Percentiles rank a stretch among this genome's conserved stretches.
Conservation (phyloP, 2,329 filamentous ascomycete genomes). For the Esteya vermicola region DNA sequence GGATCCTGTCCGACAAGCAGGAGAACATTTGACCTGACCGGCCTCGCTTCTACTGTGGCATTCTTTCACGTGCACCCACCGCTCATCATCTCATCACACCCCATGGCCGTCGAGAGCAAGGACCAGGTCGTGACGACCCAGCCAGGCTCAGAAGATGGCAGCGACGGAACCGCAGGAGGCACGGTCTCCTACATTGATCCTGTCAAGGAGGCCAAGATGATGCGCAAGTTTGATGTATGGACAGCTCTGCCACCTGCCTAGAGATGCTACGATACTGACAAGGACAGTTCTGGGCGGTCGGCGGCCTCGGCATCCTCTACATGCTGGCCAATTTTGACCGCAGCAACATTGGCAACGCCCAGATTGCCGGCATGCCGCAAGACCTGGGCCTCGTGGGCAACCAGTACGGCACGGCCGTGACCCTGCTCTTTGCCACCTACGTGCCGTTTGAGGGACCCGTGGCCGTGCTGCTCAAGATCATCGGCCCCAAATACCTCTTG, state of each 20-base stretch:
- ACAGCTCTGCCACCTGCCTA: neutral
- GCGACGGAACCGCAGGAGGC: neutral
- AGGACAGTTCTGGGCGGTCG: neutral
- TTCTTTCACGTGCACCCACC: too few species aligned
- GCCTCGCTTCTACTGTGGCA: too few species aligned
- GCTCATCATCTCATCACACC: too few species aligned
- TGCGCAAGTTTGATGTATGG: slow-evolving; percentile 4
- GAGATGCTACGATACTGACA: neutral
- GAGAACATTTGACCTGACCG: too few species aligned
- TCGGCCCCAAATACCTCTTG: slow-evolving; percentile 19
- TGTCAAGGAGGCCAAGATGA: neutral
- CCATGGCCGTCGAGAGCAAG: too few species aligned
- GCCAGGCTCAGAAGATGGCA: neutral
- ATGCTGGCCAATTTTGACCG: slow-evolving; percentile 10
- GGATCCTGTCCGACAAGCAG: too few species aligned
- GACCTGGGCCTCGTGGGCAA: slow-evolving; percentile 9
- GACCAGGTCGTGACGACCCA: too few species aligned
- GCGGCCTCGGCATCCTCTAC: slow-evolving; percentile 6
- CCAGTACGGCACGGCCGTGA: slow-evolving; percentile 12
- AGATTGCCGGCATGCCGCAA: slow-evolving; percentile 8
- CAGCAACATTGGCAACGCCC: slow-evolving; percentile 8
- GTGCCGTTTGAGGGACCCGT: slow-evolving; percentile 18
- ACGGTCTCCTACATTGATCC: neutral
- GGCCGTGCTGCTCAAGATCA: slow-evolving; percentile 18
- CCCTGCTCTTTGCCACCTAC: slow-evolving; percentile 16